These are phyloP conservation scores for Chlorella ohadii DNA, from an alignment of 139 green algal genomes.

Conservation along the genomic window DNA sequence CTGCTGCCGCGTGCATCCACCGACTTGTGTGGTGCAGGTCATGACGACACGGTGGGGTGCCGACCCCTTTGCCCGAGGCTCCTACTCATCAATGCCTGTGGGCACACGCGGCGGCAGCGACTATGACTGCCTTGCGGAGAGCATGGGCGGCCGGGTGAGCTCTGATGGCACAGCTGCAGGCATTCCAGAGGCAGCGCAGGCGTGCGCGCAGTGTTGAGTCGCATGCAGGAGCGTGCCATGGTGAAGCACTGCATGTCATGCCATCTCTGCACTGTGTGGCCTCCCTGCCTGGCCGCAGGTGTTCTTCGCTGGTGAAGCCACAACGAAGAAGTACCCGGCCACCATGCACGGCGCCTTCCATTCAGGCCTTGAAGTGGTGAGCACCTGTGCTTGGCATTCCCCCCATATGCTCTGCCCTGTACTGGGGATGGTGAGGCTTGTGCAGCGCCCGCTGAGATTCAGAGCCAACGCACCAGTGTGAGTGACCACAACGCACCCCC, in stretches of 20 bases:
- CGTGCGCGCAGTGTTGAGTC: too few species aligned
- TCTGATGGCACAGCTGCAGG: not conserved
- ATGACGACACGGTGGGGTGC: conserved; percentile 81
- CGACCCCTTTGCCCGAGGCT: conserved; percentile 84
- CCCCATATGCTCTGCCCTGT: too few species aligned
- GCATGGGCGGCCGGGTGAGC: conserved; percentile 60
- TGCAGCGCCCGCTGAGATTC: too few species aligned
- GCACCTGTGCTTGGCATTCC: not conserved
- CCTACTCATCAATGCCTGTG: conserved; percentile 89
- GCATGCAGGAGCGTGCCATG: too few species aligned
- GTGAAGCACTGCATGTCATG: too few species aligned
- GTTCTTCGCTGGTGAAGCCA: conserved; percentile 94
- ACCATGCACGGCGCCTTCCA: conserved; percentile 98
- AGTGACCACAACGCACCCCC: too few species aligned
- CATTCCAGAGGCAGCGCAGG: too few species aligned
- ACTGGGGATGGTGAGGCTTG: not conserved
- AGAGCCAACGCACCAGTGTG: too few species aligned
- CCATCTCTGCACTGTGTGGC: too few species aligned
- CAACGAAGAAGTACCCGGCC: conserved; percentile 88
- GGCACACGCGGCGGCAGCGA: conserved; percentile 81
- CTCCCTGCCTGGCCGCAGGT: conserved; percentile 34
- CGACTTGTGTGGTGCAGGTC: conserved; percentile 1
- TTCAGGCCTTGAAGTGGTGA: conserved; percentile 59
- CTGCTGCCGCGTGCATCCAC: too few species aligned
- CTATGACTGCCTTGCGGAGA: conserved; percentile 85